Base-by-base conservation (phyloP, 2,329 filamentous ascomycete species). In the Curvularia spicifera region DNA sequence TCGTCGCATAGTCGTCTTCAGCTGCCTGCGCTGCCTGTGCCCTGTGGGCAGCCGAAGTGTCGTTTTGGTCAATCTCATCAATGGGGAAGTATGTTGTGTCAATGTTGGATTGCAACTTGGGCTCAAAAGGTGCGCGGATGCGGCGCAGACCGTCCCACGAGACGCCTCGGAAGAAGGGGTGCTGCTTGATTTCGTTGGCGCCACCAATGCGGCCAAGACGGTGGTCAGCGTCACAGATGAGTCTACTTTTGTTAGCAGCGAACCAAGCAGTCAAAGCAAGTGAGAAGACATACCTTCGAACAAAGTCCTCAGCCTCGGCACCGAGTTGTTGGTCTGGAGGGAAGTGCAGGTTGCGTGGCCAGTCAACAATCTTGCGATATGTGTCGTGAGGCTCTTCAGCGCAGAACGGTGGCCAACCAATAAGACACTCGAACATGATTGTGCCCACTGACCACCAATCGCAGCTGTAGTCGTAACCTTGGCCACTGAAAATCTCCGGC, bases 361-460 rank as follows among this genome's bases (percentile, higher is more conserved):
- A 99, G 81, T 97, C 97, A 71, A 99, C 93, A 77, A 99, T 99
- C 85, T 99, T 99, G 67, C 94, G 90, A 80, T 99, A 99, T 1
- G 95, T 98, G 78, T 98, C 95, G 74, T 96, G 94, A 60, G 93
- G 91, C 76, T 98, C 94, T 77, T 99, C 95, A 20, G 95, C 94
- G 77, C 95, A 99, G 85, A 99, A 99, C 29, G 95, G 95, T 54
- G 95, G 95, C 95, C 95, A 99, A 71, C 95, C 95, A 61, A 99
- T 93, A 67, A 99, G 84, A 78, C 95, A 99, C 79, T 99, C 95
- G 72, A 98, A 99, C 95, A 99, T 98, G 80, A 99, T 99, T 44
- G 95, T 97, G 52, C 95, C 95, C 49, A 99, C 85, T 22, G 91
- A 96, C 95, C 95, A 99, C 95, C 95, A 99, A 82, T 99, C 95